Base-by-base conservation (phyloP, 441 rosid genomes). In the Kokia cookei region DNA sequence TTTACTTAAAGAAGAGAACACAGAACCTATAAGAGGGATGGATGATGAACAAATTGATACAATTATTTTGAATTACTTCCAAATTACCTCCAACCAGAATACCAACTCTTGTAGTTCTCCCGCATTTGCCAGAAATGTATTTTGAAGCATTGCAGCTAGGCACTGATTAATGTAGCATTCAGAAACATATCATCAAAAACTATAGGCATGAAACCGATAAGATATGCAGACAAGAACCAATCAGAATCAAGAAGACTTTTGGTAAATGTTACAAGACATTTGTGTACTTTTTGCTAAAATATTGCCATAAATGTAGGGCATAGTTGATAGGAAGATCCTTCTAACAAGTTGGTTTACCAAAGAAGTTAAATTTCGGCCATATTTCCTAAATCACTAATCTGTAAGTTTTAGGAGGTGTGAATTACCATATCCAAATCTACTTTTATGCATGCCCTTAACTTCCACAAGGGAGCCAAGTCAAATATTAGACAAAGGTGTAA, bases 51-150 rank as follows among this genome's bases (percentile, higher is more conserved):
- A 67, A 2, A 43, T 26, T 7, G 22, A 37, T 2, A 13, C 51
- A 54, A 54, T 6, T 69, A 51, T 19, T 12, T 7, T 53, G 27
- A 48, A 12, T 19, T 40, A 19, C 29, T 14, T 57, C 40, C 14
- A 14, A 47, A n/a, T 75, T 82, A 91, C 96, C 96, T 86, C 88
- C 96, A 73, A 89, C 74, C 42, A 91, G 88, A 79, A 81, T 76
- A 50, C 77, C 88, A 2, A 86, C 65, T 81, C 79, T 87, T 0
- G 84, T 66, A n/a, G 73, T 78, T 75, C 87, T 83, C 43, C 89
- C 81, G 58, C 93, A 88, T 13, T 66, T n/a, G 53, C 86, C 92
- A 45, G 82, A 71, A 40, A 85, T 24, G 84, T 81, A 85, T 72
- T 53, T 82, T 9, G 82, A 71, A 55, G 84, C 62, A 70, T 50